Evolutionary conservation across 1,284 basidiomycete species (phyloP).

Genomic region (Ganoderma boninense): DNA sequence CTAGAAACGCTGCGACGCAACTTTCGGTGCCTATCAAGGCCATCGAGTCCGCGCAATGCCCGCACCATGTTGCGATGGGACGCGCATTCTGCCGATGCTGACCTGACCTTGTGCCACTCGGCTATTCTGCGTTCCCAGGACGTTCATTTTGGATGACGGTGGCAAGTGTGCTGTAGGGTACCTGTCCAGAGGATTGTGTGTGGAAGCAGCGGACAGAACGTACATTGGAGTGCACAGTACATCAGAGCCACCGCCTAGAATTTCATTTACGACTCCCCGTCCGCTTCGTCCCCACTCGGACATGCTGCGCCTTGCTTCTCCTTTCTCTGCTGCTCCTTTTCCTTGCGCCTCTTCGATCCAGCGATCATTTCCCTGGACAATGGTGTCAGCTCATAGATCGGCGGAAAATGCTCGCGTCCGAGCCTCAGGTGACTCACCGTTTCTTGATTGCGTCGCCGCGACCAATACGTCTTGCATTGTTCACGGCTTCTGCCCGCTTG

Average conservation of each 20-base stretch:
- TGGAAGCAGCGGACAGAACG: slow-evolving; percentile 3
- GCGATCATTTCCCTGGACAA: slow-evolving; percentile 73
- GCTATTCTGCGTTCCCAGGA: slow-evolving; percentile 10
- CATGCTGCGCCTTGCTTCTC: slow-evolving; percentile 14
- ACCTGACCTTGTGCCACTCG: slow-evolving; percentile 27
- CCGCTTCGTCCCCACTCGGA: slow-evolving; percentile 15
- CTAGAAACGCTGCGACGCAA: slow-evolving; percentile 16
- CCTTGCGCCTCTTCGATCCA: slow-evolving; percentile 71
- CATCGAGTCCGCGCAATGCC: slow-evolving; percentile 12
- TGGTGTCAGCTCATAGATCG: slow-evolving; percentile 24
- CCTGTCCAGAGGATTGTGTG: slow-evolving; percentile 4
- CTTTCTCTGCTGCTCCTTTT: slow-evolving; percentile 39
- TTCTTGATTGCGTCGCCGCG: slow-evolving; percentile 78
- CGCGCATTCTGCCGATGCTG: background rate
- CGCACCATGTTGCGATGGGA: background rate
- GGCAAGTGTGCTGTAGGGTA: background rate
- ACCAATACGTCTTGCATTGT: slow-evolving; percentile 77
- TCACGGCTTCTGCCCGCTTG: slow-evolving; percentile 80
- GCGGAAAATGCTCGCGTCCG: background rate
- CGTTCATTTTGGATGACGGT: slow-evolving; percentile 14
- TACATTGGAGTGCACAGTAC: slow-evolving; percentile 12
- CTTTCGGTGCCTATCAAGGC: slow-evolving; percentile 18
- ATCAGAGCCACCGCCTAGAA: slow-evolving; percentile 29
- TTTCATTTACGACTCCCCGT: slow-evolving; percentile 23
- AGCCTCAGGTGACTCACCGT: slow-evolving; percentile 51